phyloP scores from a whole-genome alignment of 1,284 basidiomycete genomes.

The Rhodotorula sp. region DNA sequence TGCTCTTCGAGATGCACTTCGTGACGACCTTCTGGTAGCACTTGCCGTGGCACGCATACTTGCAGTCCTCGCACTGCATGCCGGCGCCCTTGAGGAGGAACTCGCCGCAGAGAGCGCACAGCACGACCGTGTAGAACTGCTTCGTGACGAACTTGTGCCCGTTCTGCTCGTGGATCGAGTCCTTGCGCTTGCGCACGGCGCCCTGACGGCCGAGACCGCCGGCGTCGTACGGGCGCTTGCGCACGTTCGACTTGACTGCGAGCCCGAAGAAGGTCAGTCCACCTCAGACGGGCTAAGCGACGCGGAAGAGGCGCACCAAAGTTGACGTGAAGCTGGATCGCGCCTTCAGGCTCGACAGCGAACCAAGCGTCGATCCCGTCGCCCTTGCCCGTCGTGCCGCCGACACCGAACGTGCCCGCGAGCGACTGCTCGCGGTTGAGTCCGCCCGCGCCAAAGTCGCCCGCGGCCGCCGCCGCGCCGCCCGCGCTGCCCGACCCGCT shows the following conservation, averaged over 20 bases:
- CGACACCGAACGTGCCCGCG: constrained; percentile 2
- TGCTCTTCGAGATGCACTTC: constrained; percentile 98
- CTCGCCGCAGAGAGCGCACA: constrained; percentile 96
- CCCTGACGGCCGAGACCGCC: constrained; percentile 95
- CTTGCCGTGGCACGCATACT: constrained; percentile 98
- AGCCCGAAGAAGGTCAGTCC: neutral
- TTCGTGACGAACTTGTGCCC: constrained; percentile 97
- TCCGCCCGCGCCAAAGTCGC: neutral
- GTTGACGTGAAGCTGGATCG: constrained; percentile 78
- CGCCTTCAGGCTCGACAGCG: constrained; percentile 95
- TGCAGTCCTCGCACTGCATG: constrained; percentile 98
- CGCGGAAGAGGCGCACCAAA: constrained; percentile 66
- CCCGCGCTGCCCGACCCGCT: constrained; percentile 6
- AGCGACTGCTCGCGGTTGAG: constrained; percentile 17
- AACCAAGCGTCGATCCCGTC: constrained; percentile 93
- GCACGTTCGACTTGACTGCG: constrained; percentile 91
- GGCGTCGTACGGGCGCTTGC: constrained; percentile 87
- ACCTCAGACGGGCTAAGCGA: too few species aligned
- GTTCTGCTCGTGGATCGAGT: constrained; percentile 98
- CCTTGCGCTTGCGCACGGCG: constrained; percentile 95
- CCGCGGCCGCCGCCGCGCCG: neutral
- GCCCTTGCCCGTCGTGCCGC: constrained; percentile 15
- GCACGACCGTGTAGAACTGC: constrained; percentile 93
- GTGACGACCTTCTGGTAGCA: constrained; percentile 99
- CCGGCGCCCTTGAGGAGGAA: constrained; percentile 96